Percentiles rank a stretch among this genome's conserved stretches.
phyloP scores from a whole-genome alignment of 2,329 filamentous ascomycete species.

The Talaromyces sp. region DNA sequence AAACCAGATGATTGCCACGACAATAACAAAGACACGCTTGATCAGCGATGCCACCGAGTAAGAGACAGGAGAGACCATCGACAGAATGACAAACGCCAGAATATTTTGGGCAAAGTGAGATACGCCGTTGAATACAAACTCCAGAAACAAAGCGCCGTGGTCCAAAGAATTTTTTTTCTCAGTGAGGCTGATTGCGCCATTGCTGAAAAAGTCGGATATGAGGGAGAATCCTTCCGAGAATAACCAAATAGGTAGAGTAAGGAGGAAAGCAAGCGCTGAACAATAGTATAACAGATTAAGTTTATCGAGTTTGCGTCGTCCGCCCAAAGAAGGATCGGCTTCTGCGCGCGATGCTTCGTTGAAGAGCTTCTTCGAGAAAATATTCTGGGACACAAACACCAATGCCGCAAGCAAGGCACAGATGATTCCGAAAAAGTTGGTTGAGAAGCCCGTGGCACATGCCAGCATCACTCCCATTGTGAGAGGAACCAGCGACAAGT shows the following conservation, averaged over 20 bases:
- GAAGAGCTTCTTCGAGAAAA: constrained; percentile 96
- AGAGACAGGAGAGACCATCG: constrained; percentile 91
- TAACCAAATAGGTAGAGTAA: constrained; percentile 90
- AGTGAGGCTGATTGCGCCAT: constrained; percentile 74
- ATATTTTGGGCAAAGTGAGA: constrained; percentile 98
- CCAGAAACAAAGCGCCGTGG: constrained; percentile 63
- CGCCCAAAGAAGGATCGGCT: constrained; percentile 62
- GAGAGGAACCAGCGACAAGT: constrained; percentile 83
- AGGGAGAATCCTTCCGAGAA: constrained; percentile 82
- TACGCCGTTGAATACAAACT: constrained; percentile 94
- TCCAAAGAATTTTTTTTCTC: constrained; percentile 72
- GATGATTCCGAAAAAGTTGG: constrained; percentile 84
- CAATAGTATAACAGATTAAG: constrained; percentile 96
- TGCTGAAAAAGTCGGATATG: constrained; percentile 72
- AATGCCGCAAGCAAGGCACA: constrained; percentile 87
- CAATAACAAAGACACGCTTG: constrained; percentile 95
- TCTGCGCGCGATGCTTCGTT: constrained; percentile 88
- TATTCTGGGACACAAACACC: constrained; percentile 97
- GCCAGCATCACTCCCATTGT: constrained; percentile 94
- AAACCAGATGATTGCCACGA: constrained; percentile 95
- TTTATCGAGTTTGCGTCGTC: constrained; percentile 83
- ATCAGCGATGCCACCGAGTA: constrained; percentile 95
- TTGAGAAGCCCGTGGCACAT: constrained; percentile 86
- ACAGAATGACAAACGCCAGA: constrained; percentile 86
- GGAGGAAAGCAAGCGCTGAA: constrained; percentile 84